Base-by-base conservation (phyloP, 140 eudicot species). In the Flaveria floridana region DNA sequence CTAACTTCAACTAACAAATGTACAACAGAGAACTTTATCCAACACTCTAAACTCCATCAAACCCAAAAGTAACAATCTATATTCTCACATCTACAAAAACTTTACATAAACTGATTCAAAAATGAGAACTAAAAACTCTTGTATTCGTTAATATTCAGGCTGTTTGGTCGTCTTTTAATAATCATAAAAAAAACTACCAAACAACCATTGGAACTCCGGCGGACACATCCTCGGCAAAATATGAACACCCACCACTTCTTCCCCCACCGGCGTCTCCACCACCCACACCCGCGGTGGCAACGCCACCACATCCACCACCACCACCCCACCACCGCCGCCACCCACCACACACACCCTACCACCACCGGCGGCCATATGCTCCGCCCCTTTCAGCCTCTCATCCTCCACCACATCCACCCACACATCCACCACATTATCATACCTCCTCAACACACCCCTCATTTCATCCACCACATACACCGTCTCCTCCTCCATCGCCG, bases 321-420 rank as follows among this genome's bases (percentile, higher is more conserved):
- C 55, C 59, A 94, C 82, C 39, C 81, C 84, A 11, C 8, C 79
- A 6, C 91, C 95, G 0, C 85, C 84, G 6, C 68, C 71, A n/a
- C 94, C 44, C 13, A 90, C 87, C 2, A 88, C 85, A n/a, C 99
- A 94, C 9, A 90, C 97, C 59, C 82, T 88, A 10, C 96, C 97
- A 15, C 95, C 91, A 4, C 56, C 89, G 1, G 90, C 97, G 3
- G 82, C 86, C 52, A 90, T 72, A 19, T 76, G 81, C 73, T 80
- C 87, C 7, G 89, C 92, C 55, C 87, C 89, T 68, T 20, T 84
- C 6, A 93, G 57, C 85, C 15, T 76, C 68, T 74, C 87, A 28
- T 68, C 42, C 71, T 73, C 87, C 70, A 82, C 30, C 10, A 90
- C 64, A 26, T 75, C 84, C 58, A 62, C 87, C 97, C 97, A 93